Evolutionary conservation across 192 early-diverging fungal genomes (phyloP), one percentile per base, ranked within the genome.

Genomic region (Podila minutissima): DNA sequence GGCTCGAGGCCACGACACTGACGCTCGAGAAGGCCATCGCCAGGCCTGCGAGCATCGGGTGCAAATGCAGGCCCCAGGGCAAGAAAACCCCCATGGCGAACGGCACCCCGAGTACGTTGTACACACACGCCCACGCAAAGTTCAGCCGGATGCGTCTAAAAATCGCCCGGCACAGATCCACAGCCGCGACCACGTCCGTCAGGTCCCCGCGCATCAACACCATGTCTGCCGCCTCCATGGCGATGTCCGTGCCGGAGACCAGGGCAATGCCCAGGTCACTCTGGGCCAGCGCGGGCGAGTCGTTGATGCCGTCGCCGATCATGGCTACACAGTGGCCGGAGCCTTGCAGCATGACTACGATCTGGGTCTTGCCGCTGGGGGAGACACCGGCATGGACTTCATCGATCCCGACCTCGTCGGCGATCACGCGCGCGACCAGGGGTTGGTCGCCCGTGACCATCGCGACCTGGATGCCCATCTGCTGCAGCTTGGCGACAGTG

Each of bases 381-480:
- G 95, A 93, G 4, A 97, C 90, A 19, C 95, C 95, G 3, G 97
- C 97, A 74, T 97, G 91, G 17, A 99, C 91, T 29, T 96, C 89
- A 5, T 83, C 81, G 58, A 98, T 97, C 15, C 94, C 96, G 71
- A 94, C 92, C 71, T 95, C 88, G 50, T 83, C 60, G 0, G 97
- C 98, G 74, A 98, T 94, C 0, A 89, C 89, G 50, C 87, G 84
- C 0, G 98, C 97, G 1, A 96, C 96, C 63, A 92, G 64, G 63
- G 88, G 89, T 75, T 97, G 95, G 72, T 98, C 98, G 33, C 97
- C 98, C 0, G 98, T 99, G 4, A 98, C 91, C 95, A 99, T 97
- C 10, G 91, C 89, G 33, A 93, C 92, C 51, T 90, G 85, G 58
- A 95, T 87, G 15, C 93, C 93, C 93, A 97, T 91, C 15, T 65